Evolutionary conservation across 805 yeast genomes (phyloP), one percentile per base, ranked within the genome.

Genomic region (Wickerhamomyces xylosicus): DNA sequence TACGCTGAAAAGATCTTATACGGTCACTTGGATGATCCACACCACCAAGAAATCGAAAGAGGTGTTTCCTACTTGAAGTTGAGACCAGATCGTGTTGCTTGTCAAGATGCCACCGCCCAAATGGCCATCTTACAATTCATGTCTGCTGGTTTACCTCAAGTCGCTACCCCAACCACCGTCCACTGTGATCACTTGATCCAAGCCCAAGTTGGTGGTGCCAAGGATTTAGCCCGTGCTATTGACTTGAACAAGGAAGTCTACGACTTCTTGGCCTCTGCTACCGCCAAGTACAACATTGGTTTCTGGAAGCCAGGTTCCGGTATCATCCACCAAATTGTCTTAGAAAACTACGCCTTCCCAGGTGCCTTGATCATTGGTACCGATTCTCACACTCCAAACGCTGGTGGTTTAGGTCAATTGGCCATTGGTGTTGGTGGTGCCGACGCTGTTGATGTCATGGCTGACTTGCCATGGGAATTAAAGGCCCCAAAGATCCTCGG

Each of bases 291-390:
- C 71, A 87, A 90, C 71, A 83, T 89, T 63, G 96, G 95, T 64
- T 89, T 89, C 78, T 89, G 97, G 97, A 89, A 89, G 60, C 96
- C 97, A 54, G 97, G 97, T 58, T 87, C 96, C n/a, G 97, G 97
- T 74, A 89, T 89, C 56, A 89, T 89, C 57, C 97, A 89, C 69
- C 97, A 89, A 71, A 90, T 89, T 51, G 94, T 89, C 36, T 72
- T 89, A 58, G 97, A 89, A 71, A 90, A 89, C 73, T 89, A 85
- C 66, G 92, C 95, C 45, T 85, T 84, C 77, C 97, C 97, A 63
- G 97, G 97, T 69, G 85, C 90, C 49, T 74, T 89, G 70, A 81
- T 89, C 72, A 77, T 89, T 52, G 97, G 97, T 72, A 89, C 97
- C 41, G 97, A 89, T 69, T 86, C 95, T 27, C 97, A 89, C 68